Evolutionary conservation across 768 basidiomycete genomes (phyloP).

Genomic region (Basidioascus undulatus): DNA sequence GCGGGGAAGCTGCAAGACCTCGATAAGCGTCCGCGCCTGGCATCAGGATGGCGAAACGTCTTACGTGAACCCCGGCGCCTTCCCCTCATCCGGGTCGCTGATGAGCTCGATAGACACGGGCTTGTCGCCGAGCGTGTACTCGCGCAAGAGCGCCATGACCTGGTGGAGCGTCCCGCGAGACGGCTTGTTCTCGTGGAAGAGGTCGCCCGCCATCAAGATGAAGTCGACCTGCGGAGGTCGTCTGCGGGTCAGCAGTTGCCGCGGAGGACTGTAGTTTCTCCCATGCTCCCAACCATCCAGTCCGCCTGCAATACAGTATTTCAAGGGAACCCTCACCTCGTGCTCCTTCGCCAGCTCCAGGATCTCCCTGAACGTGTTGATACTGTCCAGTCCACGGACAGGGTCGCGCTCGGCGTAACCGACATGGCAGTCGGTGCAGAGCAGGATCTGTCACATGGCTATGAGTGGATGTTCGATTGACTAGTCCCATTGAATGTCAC

Average conservation of each 20-base stretch:
- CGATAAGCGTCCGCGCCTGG: background rate
- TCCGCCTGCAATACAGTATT: background rate
- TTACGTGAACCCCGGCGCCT: constrained; percentile 59
- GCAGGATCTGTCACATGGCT: no score
- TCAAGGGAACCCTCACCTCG: constrained; percentile 39
- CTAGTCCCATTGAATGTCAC: no score
- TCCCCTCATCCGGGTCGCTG: constrained; percentile 79
- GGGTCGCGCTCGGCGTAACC: constrained; percentile 89
- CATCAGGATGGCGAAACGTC: constrained; percentile 9
- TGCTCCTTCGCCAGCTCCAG: constrained; percentile 70
- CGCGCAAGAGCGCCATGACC: constrained; percentile 64
- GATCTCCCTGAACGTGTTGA: constrained; percentile 86
- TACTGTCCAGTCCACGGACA: constrained; percentile 75
- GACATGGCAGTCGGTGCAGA: constrained; percentile 90
- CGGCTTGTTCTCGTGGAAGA: constrained; percentile 95
- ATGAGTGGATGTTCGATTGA: no score
- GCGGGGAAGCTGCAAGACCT: constrained; percentile 52
- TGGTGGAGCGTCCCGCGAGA: constrained; percentile 72
- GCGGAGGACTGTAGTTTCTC: background rate
- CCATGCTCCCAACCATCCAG: no score
- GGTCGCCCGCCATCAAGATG: constrained; percentile 76
- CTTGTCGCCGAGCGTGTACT: constrained; percentile 69
- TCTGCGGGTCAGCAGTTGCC: background rate
- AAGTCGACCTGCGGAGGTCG: constrained; percentile 53
- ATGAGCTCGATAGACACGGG: constrained; percentile 76